Evolutionary conservation across 495 filamentous ascomycete species (phyloP).

Genomic region (Neurospora sp.): DNA sequence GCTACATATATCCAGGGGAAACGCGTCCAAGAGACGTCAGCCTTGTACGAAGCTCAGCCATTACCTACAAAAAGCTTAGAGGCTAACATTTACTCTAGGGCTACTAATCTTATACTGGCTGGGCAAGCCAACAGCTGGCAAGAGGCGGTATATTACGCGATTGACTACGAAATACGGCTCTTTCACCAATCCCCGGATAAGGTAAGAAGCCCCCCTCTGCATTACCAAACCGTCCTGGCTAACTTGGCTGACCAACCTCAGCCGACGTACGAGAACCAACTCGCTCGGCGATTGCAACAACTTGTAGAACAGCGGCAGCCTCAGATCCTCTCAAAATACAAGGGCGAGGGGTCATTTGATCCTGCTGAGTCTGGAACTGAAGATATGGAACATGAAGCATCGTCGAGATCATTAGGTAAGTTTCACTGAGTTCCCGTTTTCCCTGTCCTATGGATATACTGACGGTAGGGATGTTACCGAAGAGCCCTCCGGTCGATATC

Average conservation of each 20-base stretch:
- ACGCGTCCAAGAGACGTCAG: slow-evolving; percentile 24
- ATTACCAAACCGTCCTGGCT: slow-evolving; percentile 8
- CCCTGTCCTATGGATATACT: too few relatives aligned
- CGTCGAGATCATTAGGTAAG: too few relatives aligned
- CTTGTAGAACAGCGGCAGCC: slow-evolving; percentile 29
- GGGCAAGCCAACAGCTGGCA: slow-evolving; percentile 10
- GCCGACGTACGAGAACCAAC: slow-evolving; percentile 29
- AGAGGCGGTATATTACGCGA: slow-evolving; percentile 19
- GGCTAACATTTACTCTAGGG: neutral
- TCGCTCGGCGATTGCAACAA: slow-evolving; percentile 20
- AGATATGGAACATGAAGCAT: too few relatives aligned
- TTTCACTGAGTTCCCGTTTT: too few relatives aligned
- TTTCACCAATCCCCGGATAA: slow-evolving; percentile 33
- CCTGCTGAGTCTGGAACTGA: too few relatives aligned
- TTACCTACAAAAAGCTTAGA: neutral
- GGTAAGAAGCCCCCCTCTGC: slow-evolving; percentile 18
- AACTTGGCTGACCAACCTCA: slow-evolving; percentile 9
- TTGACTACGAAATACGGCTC: slow-evolving; percentile 32
- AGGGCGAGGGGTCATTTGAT: too few relatives aligned
- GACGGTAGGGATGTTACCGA: too few relatives aligned
- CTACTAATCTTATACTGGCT: neutral
- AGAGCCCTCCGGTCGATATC: too few relatives aligned
- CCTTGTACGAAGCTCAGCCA: slow-evolving; percentile 21
- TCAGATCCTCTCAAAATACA: too few relatives aligned
- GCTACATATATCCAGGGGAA: slow-evolving; percentile 14